A percentile compares a stretch with the other conserved stretches of the same genome.
Evolutionary conservation across 83 land plant species (phyloP).

Genomic region (Isoetes engelmannii): DNA sequence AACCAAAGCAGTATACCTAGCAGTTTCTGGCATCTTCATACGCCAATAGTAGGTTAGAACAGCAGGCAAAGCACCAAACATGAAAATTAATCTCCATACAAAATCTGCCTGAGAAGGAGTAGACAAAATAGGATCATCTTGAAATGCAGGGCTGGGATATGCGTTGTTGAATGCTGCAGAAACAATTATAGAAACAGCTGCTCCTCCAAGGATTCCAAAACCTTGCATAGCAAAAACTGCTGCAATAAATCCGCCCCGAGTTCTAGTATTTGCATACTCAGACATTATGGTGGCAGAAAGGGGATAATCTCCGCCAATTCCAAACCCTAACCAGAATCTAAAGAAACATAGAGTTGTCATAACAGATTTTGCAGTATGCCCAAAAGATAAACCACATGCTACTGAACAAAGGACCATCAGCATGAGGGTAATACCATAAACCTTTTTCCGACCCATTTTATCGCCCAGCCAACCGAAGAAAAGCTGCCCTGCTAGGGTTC

Average conservation of each 20-base stretch:
- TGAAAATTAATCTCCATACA: slow-evolving; percentile 23
- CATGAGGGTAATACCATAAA: slow-evolving; percentile 42
- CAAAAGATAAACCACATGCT: slow-evolving; percentile 42
- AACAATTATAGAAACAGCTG: slow-evolving; percentile 29
- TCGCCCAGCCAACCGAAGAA: slow-evolving; percentile 41
- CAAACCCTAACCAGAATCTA: slow-evolving; percentile 48
- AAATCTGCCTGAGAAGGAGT: slow-evolving; percentile 23
- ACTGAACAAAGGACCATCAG: slow-evolving; percentile 36
- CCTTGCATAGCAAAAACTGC: slow-evolving; percentile 65
- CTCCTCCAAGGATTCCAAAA: slow-evolving; percentile 39
- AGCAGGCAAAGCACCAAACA: slow-evolving; percentile 27
- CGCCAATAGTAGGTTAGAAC: slow-evolving; percentile 35
- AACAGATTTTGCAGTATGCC: slow-evolving; percentile 27
- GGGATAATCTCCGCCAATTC: slow-evolving; percentile 64
- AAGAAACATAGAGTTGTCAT: slow-evolving; percentile 37
- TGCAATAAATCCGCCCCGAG: slow-evolving; percentile 54
- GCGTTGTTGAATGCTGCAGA: slow-evolving; percentile 23
- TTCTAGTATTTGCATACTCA: slow-evolving; percentile 45
- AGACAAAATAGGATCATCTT: neutral
- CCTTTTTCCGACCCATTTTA: slow-evolving; percentile 37
- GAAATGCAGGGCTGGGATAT: slow-evolving; percentile 12
- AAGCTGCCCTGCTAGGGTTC: too few relatives aligned
- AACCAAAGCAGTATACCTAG: slow-evolving; percentile 28
- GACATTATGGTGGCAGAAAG: slow-evolving; percentile 59
- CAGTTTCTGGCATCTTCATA: slow-evolving; percentile 38